phyloP scores from a whole-genome alignment of 495 filamentous ascomycete species.

The Penicillium malachiteum region DNA sequence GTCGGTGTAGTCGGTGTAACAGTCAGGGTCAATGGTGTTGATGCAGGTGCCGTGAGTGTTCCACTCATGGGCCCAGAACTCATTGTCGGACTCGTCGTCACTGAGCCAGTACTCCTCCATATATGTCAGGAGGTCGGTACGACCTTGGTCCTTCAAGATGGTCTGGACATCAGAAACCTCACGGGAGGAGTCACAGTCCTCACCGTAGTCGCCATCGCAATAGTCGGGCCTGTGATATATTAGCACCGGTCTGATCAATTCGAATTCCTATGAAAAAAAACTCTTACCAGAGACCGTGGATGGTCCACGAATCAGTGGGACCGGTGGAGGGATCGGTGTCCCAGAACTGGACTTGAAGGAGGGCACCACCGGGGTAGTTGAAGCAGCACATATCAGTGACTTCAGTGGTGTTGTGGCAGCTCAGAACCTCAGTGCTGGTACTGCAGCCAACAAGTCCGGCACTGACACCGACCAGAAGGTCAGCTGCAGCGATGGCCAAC shows the following conservation, averaged over 20 bases:
- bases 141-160: conserved; percentile 56
- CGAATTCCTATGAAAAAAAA: neutral
- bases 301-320: conserved; percentile 68
- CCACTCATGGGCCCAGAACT: conserved; percentile 78
- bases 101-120: conserved; percentile 74
- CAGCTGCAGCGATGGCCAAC: conserved; percentile 24
- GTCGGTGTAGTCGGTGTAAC: conserved; percentile 62
- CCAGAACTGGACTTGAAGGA: conserved; percentile 79
- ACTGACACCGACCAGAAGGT: conserved; percentile 12
- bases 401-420: conserved; percentile 32
- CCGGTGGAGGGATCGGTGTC: conserved; percentile 62
- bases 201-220: conserved; percentile 70
- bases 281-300: conserved; percentile 70
- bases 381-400: conserved; percentile 64
- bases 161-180: conserved; percentile 61
- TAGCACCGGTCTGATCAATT: neutral
- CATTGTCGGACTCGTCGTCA: conserved; percentile 46
- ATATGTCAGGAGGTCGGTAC: conserved; percentile 56
- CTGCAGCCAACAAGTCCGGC: conserved; percentile 22
- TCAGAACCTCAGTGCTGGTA: conserved; percentile 20
- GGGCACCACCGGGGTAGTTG: conserved; percentile 65
- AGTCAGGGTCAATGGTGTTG: conserved; percentile 61
- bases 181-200: conserved; percentile 61
- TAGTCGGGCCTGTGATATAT: conserved; percentile 57
- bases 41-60: conserved; percentile 67